These are phyloP conservation scores for Microglena sp. DNA, from an alignment of 139 green algal genomes.

Conservation along the genomic window DNA sequence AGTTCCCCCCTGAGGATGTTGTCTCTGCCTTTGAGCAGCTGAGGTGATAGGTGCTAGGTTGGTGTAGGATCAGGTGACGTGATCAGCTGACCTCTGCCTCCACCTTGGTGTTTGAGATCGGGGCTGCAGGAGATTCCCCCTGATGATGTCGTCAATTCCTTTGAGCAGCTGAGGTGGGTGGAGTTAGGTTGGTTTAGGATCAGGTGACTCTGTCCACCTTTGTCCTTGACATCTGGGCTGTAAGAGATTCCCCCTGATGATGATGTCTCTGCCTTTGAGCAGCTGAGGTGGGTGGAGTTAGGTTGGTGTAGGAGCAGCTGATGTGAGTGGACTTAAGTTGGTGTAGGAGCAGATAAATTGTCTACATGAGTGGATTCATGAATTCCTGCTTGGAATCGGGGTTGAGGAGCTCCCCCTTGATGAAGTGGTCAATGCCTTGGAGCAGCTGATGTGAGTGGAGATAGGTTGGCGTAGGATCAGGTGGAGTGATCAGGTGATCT, in stretches of 20 bases:
- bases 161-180: constrained; percentile 70
- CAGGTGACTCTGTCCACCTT: constrained; percentile 10
- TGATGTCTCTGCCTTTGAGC: constrained; percentile 51
- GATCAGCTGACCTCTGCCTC: constrained; percentile 6
- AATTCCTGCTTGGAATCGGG: constrained; percentile 73
- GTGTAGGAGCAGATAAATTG: too few relatives aligned
- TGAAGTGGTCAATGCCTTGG: constrained; percentile 62
- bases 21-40: constrained; percentile 67
- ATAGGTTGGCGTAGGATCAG: too few relatives aligned
- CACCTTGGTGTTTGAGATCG: constrained; percentile 55
- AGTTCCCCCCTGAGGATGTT: constrained; percentile 92
- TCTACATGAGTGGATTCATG: too few relatives aligned
- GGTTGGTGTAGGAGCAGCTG: too few relatives aligned
- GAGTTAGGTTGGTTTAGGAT: too few relatives aligned
- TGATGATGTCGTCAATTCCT: constrained; percentile 64
- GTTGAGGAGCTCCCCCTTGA: constrained; percentile 93
- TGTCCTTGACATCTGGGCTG: constrained; percentile 74
- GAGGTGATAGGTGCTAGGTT: constrained; percentile 50
- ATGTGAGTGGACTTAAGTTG: too few relatives aligned
- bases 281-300: constrained; percentile 73
- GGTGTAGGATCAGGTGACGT: too few relatives aligned
- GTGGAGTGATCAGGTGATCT: too few relatives aligned
- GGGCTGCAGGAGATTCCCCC: constrained; percentile 96
- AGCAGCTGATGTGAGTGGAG: constrained; percentile 72
- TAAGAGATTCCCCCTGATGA: constrained; percentile 96